A percentile compares a stretch with the other conserved stretches of the same genome.
Conservation (phyloP, 1,139 yeast species). For the Zhuliangozyma parablackwelliae region DNA sequence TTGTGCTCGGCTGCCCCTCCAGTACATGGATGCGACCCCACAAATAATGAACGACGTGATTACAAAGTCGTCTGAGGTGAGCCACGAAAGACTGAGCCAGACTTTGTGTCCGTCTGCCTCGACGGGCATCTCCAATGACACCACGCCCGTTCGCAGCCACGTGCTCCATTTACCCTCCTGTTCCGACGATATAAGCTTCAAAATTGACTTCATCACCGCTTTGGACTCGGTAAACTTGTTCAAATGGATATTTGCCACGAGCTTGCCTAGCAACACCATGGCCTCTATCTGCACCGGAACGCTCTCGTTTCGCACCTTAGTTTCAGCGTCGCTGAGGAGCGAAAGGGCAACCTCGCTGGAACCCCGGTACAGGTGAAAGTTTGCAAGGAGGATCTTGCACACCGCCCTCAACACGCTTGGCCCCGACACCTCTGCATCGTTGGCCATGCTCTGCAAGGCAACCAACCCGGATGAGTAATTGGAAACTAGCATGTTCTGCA, state of each 20-base stretch:
- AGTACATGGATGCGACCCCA: slow-evolving; percentile 32
- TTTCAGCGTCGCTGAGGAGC: too few species aligned
- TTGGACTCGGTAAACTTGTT: slow-evolving; percentile 19
- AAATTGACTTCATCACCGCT: slow-evolving; percentile 17
- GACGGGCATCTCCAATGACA: not conserved
- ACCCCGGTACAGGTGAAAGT: slow-evolving; percentile 25
- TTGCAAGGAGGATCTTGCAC: slow-evolving; percentile 18
- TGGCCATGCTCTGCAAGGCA: slow-evolving; percentile 18
- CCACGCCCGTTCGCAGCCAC: slow-evolving; percentile 1
- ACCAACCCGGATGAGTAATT: slow-evolving; percentile 22
- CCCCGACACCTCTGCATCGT: slow-evolving; percentile 7
- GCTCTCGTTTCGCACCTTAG: slow-evolving; percentile 1
- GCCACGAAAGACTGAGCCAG: slow-evolving; percentile 28
- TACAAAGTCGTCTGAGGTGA: slow-evolving; percentile 38
- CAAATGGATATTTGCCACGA: slow-evolving; percentile 20
- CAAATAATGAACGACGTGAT: slow-evolving; percentile 35
- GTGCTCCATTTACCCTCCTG: slow-evolving; percentile 3
- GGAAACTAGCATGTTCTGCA: slow-evolving; percentile 21
- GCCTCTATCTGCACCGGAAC: slow-evolving; percentile 28
- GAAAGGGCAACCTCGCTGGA: slow-evolving; percentile 17
- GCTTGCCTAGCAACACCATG: slow-evolving; percentile 20
- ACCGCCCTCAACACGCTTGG: slow-evolving; percentile 17
- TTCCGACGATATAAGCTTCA: slow-evolving; percentile 10
- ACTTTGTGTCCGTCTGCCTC: slow-evolving; percentile 1
- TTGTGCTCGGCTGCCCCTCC: slow-evolving; percentile 22